These are phyloP conservation scores for Colletotrichum abscissum DNA, from an alignment of 2,329 filamentous ascomycete species.

Conservation along the genomic window DNA sequence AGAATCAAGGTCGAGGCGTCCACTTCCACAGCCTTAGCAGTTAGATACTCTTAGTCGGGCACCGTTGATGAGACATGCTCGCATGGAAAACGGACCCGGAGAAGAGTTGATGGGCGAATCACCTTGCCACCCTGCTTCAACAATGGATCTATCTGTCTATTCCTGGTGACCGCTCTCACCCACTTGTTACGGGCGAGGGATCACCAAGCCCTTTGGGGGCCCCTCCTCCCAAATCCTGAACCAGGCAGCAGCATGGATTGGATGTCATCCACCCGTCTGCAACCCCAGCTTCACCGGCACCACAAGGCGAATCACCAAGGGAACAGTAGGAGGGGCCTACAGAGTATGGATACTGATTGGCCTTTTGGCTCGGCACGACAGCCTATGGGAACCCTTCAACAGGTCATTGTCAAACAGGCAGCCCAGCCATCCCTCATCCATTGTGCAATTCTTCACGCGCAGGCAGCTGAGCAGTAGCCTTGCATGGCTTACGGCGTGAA, in stretches of 20 bases:
- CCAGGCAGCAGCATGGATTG: constrained; percentile 35
- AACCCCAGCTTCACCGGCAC: not conserved
- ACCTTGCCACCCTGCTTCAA: not conserved
- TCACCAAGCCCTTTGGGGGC: constrained; percentile 17
- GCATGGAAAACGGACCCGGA: constrained; percentile 9
- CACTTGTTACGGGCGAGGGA: constrained; percentile 10
- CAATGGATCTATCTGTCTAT: constrained; percentile 10
- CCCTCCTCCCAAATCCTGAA: not conserved
- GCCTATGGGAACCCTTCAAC: not conserved
- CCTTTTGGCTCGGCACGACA: not conserved
- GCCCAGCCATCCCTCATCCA: not conserved
- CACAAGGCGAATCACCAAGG: constrained; percentile 28
- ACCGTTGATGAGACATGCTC: constrained; percentile 22
- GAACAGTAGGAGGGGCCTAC: not conserved
- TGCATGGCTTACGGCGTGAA: constrained; percentile 29
- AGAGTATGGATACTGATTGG: not conserved
- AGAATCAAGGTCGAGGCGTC: not conserved
- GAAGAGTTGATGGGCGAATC: not conserved
- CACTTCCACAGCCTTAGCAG: not conserved
- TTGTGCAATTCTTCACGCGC: constrained; percentile 28
- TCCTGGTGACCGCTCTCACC: constrained; percentile 19
- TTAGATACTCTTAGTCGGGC: constrained; percentile 7
- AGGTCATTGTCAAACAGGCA: not conserved
- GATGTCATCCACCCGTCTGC: constrained; percentile 29
- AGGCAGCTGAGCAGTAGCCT: constrained; percentile 25